phyloP scores from a whole-genome alignment of 148 eudicot genomes.

The Nepenthes gracilis region DNA sequence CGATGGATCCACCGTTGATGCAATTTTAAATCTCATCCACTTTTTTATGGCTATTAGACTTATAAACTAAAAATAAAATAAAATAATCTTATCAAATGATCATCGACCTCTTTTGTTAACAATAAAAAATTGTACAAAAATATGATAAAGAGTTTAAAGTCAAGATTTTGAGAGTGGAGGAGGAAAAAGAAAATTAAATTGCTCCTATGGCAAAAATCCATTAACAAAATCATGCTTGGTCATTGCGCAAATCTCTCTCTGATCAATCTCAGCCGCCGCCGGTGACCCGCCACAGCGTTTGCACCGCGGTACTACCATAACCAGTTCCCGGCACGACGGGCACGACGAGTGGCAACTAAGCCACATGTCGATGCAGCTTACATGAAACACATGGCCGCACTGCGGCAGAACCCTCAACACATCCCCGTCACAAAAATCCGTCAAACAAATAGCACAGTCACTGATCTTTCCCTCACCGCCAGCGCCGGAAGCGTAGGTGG shows the following conservation, averaged over 20 bases:
- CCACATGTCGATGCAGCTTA: constrained; percentile 57
- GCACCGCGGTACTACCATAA: constrained; percentile 31
- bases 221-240: constrained; percentile 20
- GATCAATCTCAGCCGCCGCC: constrained; percentile 12
- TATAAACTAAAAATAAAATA: no score
- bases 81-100: no score
- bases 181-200: neutral
- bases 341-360: constrained; percentile 56
- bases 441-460: constrained; percentile 51
- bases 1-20: no score
- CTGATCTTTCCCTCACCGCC: constrained; percentile 15
- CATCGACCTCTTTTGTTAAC: no score
- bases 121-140: no score
- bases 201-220: constrained; percentile 22
- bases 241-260: constrained; percentile 10
- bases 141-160: no score
- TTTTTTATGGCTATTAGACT: no score
- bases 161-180: no score
- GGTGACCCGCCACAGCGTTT: constrained; percentile 32
- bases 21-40: no score
- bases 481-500: constrained; percentile 21
- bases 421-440: constrained; percentile 49
- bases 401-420: constrained; percentile 42
- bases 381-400: constrained; percentile 59
- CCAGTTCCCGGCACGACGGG: constrained; percentile 54